Evolutionary conservation across 805 yeast genomes (phyloP).

Genomic region (Yamadazyma scolyti): DNA sequence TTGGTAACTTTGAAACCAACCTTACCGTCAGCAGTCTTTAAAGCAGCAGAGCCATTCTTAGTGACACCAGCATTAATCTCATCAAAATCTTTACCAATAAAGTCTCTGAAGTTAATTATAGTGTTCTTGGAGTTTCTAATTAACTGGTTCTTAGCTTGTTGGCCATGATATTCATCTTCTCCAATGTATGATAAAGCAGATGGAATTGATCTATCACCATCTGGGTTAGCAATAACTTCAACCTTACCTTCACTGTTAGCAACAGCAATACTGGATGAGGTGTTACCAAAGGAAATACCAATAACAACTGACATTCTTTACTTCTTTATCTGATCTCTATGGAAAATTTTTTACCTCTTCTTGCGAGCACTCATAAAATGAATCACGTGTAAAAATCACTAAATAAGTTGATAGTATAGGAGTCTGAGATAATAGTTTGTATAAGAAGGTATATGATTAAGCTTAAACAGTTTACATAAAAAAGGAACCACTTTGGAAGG

Average conservation of each 20-base stretch:
- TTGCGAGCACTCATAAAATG: too few species aligned
- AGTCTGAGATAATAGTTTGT: too few species aligned
- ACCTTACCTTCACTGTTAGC: conserved; percentile 83
- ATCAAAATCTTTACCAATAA: conserved; percentile 69
- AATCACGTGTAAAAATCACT: background rate
- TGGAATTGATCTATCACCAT: conserved; percentile 97
- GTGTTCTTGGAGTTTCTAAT: conserved; percentile 88
- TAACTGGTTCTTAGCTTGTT: conserved; percentile 90
- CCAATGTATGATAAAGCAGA: conserved; percentile 90
- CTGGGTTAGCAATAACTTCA: conserved; percentile 98
- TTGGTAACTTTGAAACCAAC: conserved; percentile 61
- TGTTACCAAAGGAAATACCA: conserved; percentile 96
- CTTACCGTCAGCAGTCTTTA: conserved; percentile 56
- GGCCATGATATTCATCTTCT: conserved; percentile 94
- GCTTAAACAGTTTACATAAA: too few species aligned
- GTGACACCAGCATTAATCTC: conserved; percentile 56
- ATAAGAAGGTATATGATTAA: too few species aligned
- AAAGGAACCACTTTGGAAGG: too few species aligned
- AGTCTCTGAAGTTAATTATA: conserved; percentile 89
- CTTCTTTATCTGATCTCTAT: background rate
- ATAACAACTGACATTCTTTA: conserved; percentile 46
- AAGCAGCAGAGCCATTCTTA: conserved; percentile 54
- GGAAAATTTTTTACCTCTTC: conserved; percentile 6
- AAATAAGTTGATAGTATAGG: too few species aligned
- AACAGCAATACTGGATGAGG: conserved; percentile 90